These are phyloP conservation scores for Aspergillus luchuensis DNA, from an alignment of 2,329 filamentous ascomycete species.

Conservation along the genomic window DNA sequence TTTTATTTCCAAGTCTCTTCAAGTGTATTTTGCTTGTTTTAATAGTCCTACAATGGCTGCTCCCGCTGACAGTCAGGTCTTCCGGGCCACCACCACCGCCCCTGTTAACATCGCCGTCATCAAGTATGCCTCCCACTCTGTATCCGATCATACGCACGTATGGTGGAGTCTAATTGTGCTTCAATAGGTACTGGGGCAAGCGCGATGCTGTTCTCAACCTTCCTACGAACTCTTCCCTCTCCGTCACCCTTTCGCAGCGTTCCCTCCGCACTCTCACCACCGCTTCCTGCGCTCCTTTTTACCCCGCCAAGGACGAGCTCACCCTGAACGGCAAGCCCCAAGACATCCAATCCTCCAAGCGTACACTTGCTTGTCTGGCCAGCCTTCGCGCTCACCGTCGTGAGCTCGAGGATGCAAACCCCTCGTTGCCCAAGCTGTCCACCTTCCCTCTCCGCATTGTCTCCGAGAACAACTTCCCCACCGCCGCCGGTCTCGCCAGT, in stretches of 20 bases:
- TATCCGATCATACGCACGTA: conserved; percentile 9
- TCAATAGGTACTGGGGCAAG: conserved; percentile 85
- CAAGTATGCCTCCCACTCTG: conserved; percentile 62
- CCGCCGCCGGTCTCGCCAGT: conserved; percentile 79
- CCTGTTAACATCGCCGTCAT: conserved; percentile 98
- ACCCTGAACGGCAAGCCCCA: conserved; percentile 81
- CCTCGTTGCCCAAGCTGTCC: conserved; percentile 80
- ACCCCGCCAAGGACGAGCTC: conserved; percentile 68
- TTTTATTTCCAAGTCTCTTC: neutral
- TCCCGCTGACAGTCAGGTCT: conserved; percentile 56
- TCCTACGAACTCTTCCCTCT: conserved; percentile 96
- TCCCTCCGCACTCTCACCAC: conserved; percentile 96
- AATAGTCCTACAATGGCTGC: conserved; percentile 33
- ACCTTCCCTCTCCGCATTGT: conserved; percentile 78
- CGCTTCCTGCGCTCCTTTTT: conserved; percentile 79
- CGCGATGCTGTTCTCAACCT: conserved; percentile 91
- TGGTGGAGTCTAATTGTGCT: conserved; percentile 13
- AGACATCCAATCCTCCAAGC: conserved; percentile 76
- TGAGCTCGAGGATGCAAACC: conserved; percentile 70
- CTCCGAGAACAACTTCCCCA: conserved; percentile 98
- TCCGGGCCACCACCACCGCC: conserved; percentile 92
- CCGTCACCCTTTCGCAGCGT: conserved; percentile 90
- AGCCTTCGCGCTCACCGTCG: conserved; percentile 78
- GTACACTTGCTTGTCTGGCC: conserved; percentile 92
- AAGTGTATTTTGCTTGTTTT: neutral